Evolutionary conservation across 2,329 filamentous ascomycete genomes (phyloP), one percentile per base, ranked within the genome.

Genomic region (Botrytis squamosa): DNA sequence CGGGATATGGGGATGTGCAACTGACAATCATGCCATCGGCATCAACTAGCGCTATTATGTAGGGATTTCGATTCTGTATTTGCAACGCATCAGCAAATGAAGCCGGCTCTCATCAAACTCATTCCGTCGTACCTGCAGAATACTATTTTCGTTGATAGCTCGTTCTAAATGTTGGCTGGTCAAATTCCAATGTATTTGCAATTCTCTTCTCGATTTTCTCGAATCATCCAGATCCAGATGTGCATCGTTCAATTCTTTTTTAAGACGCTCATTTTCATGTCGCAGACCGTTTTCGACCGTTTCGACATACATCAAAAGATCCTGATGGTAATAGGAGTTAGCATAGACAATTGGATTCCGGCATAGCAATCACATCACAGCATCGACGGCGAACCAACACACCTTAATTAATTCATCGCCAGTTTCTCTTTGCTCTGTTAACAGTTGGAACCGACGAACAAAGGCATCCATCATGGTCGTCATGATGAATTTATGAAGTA

Each of bases 1-100:
- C 62, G 69, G 55, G 69, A 78, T 79, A 71, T 77, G 71, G 5
- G 57, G 70, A 60, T 20, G 63, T 70, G 36, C 33, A 33, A 76
- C 84, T 80, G 79, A 91, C 89, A 80, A 90, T 83, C 74, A 90
- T 84, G 63, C 88, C 88, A 80, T 92, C 87, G 55, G 89, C 90
- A 80, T 91, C 90, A 77, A 92, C 86, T 76, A 91, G 79, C 57
- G 90, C 85, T 76, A 88, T 81, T 78, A 90, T 84, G 80, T 91
- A 91, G 59, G 86, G 84, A 80, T 90, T 90, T 68, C 82, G 84
- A 75, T 81, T 81, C 80, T 80, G 73, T n/a, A n/a, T 20, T 63
- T 16, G 25, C 25, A 18, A 59, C 5, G 29, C 18, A 71, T 74
- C 68, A 74, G 72, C 44, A 36, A 62, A 33, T 20, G 46, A 33